phyloP scores from a whole-genome alignment of 495 filamentous ascomycete genomes.

The Aspergillus carlsbadensis region DNA sequence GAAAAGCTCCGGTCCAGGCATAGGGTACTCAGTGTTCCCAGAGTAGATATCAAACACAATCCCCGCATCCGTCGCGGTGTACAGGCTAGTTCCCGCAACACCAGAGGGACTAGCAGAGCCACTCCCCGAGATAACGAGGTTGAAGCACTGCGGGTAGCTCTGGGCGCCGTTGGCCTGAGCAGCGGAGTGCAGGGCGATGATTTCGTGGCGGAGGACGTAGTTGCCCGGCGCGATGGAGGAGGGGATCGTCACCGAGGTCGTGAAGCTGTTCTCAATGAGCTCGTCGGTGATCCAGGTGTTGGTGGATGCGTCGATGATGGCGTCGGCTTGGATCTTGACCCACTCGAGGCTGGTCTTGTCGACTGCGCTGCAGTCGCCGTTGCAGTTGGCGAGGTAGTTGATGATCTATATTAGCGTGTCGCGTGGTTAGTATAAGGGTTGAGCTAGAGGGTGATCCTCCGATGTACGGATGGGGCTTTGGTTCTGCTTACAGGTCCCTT shows the following conservation, averaged over 20 bases:
- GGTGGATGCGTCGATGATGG: slow-evolving; percentile 51
- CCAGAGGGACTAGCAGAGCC: slow-evolving; percentile 60
- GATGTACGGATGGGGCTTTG: neutral
- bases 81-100: slow-evolving; percentile 60
- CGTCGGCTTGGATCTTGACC: slow-evolving; percentile 73
- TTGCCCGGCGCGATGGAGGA: slow-evolving; percentile 61
- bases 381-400: slow-evolving; percentile 73
- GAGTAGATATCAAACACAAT: slow-evolving; percentile 67
- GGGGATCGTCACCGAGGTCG: slow-evolving; percentile 68
- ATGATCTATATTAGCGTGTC: slow-evolving; percentile 44
- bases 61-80: slow-evolving; percentile 59
- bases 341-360: slow-evolving; percentile 64
- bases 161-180: slow-evolving; percentile 61
- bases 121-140: slow-evolving; percentile 65
- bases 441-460: too few species aligned
- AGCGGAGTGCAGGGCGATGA: slow-evolving; percentile 74
- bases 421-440: neutral
- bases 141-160: slow-evolving; percentile 80
- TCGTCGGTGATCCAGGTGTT: slow-evolving; percentile 67
- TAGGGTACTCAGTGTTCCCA: slow-evolving; percentile 46
- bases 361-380: slow-evolving; percentile 63
- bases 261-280: slow-evolving; percentile 65
- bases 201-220: slow-evolving; percentile 79
- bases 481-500: slow-evolving; percentile 49
- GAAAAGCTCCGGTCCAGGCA: slow-evolving; percentile 48